Conservation (phyloP, 345 rosid species). For the Populus euphratica region DNA sequence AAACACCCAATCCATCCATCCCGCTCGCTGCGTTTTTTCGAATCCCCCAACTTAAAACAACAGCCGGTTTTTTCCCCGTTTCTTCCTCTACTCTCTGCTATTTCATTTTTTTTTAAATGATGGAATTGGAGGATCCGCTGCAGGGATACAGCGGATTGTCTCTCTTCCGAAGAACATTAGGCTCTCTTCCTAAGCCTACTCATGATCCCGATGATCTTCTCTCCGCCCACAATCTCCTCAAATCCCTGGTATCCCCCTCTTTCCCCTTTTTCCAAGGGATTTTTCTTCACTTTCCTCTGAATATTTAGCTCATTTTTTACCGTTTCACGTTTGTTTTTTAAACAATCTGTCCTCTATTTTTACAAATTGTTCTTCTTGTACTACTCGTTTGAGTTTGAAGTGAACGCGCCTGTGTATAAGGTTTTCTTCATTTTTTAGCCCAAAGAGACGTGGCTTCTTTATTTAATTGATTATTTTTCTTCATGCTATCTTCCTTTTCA, state of each 20-base stretch:
- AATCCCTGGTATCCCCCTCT: constrained; percentile 43
- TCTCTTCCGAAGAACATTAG: constrained; percentile 60
- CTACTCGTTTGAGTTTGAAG: not conserved
- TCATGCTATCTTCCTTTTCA: not conserved
- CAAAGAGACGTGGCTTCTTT: not conserved
- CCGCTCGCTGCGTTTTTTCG: constrained; percentile 29
- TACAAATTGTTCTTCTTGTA: not conserved
- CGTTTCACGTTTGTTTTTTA: not conserved
- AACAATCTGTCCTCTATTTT: not conserved
- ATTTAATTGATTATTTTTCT: too few relatives aligned
- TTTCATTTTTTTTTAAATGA: not conserved
- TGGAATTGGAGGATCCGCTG: constrained; percentile 47
- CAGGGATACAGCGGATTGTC: constrained; percentile 47
- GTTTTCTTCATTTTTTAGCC: not conserved
- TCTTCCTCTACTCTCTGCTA: not conserved
- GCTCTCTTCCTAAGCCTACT: constrained; percentile 36
- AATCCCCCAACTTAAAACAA: not conserved
- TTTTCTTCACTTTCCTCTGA: not conserved
- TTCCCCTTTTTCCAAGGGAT: not conserved
- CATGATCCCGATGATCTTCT: constrained; percentile 36
- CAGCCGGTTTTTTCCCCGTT: too few relatives aligned
- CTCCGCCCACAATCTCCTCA: constrained; percentile 49
- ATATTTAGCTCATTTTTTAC: not conserved
- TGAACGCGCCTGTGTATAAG: not conserved
- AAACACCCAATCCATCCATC: not conserved